phyloP scores from a whole-genome alignment of 495 filamentous ascomycete species.

The Cryomyces antarcticus region DNA sequence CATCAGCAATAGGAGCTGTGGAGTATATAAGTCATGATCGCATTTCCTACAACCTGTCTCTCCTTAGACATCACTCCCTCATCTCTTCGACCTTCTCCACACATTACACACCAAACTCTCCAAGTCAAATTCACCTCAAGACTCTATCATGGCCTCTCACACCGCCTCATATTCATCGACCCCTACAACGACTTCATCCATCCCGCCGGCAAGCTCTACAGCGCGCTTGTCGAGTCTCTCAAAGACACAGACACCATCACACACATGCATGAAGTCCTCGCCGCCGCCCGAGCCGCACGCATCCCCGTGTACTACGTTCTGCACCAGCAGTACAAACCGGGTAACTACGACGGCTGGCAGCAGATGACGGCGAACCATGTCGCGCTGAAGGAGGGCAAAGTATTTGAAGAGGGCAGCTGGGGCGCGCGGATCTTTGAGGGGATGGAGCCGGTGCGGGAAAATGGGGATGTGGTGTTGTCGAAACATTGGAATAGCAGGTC shows the following conservation, averaged over 20 bases:
- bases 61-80: too few species aligned
- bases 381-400: conserved; percentile 2
- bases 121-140: too few species aligned
- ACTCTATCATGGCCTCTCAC: too few species aligned
- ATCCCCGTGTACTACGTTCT: conserved; percentile 15
- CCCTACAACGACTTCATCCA: conserved; percentile 17
- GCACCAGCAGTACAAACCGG: conserved; percentile 10
- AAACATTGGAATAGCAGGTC: conserved; percentile 13
- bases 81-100: too few species aligned
- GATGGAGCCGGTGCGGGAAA: conserved; percentile 7
- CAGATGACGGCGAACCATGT: conserved; percentile 6
- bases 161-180: conserved; percentile 5
- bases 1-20: too few species aligned
- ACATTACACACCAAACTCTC: too few species aligned
- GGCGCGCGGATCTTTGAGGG: conserved; percentile 13
- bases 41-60: too few species aligned
- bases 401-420: conserved; percentile 13
- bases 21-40: too few species aligned
- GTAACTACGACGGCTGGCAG: conserved; percentile 8
- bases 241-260: conserved; percentile 7
- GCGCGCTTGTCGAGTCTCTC: conserved; percentile 4
- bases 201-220: conserved; percentile 10
- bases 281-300: conserved; percentile 4
- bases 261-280: conserved; percentile 8
- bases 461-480: conserved; percentile 11